Base-by-base conservation (phyloP, 2,329 filamentous ascomycete genomes). In the Ceratocystis eucalypticola region DNA sequence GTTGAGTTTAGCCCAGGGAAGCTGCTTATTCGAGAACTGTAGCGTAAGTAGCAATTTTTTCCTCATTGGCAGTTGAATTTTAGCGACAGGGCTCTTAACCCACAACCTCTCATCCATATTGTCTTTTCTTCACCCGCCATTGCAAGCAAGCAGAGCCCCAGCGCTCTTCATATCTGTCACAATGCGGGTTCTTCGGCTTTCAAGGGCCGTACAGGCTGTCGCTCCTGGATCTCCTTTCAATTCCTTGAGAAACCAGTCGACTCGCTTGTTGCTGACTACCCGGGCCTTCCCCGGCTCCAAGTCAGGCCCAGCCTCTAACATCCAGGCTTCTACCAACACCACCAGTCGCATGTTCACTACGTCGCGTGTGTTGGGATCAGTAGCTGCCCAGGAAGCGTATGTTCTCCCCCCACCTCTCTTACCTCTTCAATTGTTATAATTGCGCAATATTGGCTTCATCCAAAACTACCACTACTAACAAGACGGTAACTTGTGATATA, bases 311-410 rank as follows among this genome's bases (percentile, higher is more conserved):
- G 33, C 62, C 48, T 28, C 44, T 22, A 30, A 48, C 30, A 17
- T 46, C 48, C 37, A 46, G 48, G n/a, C 33, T 22, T 64, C 50
- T 41, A 28, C 22, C 15, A 62, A 33, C 22, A 33, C 67, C 15
- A 22, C 33, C 50, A 61, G 57, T 46, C 62, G 69, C 61, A 69
- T 45, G 37, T 65, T 69, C 62, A 66, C 57, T 20, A 68, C 65
- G 0, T 66, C 68, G 6, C 62, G 63, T 3, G 48, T 61, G n/a
- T 28, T 67, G 20, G 46, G 68, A 8, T 72, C 72, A 59, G 74
- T 69, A 64, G 77, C 75, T 66, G 77, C 77, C 53, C 76, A 77
- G 68, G 76, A 78, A 72, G 77, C 77, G 76, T 78, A 72, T 70
- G 75, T 30, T 67, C 10, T 57, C 3, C 30, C 37, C 12, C 64